A percentile compares a stretch with the other conserved stretches of the same genome.
These are phyloP conservation scores for Alternaria infectoria DNA, from an alignment of 2,329 filamentous ascomycete species.

Conservation along the genomic window DNA sequence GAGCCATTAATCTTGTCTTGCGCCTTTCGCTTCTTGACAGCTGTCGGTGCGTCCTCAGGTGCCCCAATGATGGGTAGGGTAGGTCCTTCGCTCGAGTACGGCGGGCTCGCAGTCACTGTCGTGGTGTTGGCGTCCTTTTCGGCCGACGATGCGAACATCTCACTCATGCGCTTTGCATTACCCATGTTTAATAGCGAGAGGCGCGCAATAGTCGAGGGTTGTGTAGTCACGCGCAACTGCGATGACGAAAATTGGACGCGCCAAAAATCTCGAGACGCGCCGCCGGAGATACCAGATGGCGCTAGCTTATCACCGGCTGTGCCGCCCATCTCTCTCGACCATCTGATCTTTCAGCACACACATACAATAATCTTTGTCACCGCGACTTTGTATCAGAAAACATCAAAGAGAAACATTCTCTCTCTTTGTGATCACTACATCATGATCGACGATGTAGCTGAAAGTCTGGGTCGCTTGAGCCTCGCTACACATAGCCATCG, in stretches of 20 bases:
- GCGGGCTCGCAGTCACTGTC: constrained; percentile 6
- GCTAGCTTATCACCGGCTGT: constrained; percentile 9
- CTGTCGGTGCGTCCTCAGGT: neutral
- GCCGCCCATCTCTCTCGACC: neutral
- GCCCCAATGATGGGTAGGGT: constrained; percentile 23
- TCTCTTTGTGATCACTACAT: neutral
- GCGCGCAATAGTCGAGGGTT: neutral
- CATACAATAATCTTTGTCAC: neutral
- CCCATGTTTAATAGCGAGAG: constrained; percentile 8
- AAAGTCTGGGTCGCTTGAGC: neutral
- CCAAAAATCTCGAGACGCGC: constrained; percentile 11
- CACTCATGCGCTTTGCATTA: constrained; percentile 26
- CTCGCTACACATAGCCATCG: neutral
- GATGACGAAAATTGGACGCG: constrained; percentile 14
- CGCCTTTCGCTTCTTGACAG: constrained; percentile 17
- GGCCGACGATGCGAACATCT: constrained; percentile 25
- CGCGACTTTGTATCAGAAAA: neutral
- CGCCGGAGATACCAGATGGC: constrained; percentile 6
- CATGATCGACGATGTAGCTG: neutral
- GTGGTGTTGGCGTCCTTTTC: constrained; percentile 9
- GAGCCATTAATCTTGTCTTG: neutral
- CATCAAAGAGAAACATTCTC: neutral
- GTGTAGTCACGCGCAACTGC: neutral
- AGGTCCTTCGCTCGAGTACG: constrained; percentile 30
- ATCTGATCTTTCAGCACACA: neutral